A percentile compares a stretch with the other conserved stretches of the same genome.
Conservation (phyloP, 129 eudicot species). For the Lactuca saligna region DNA sequence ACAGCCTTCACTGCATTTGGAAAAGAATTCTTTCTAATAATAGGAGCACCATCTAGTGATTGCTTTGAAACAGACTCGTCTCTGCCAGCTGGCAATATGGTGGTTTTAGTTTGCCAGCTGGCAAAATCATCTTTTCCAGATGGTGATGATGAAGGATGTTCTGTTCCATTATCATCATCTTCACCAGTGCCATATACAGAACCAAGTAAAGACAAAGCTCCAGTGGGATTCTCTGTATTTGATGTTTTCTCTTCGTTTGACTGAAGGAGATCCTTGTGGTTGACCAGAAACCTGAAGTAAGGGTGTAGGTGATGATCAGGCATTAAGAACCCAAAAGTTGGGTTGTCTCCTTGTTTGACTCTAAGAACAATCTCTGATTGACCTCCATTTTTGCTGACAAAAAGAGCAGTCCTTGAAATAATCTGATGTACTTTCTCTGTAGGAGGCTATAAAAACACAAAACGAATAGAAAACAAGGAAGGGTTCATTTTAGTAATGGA, state of each 20-base stretch:
- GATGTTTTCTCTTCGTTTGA: constrained; percentile 41
- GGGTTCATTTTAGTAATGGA: constrained; percentile 21
- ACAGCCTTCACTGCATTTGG: constrained; percentile 42
- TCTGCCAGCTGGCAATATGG: constrained; percentile 29
- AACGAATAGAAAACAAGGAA: constrained; percentile 31
- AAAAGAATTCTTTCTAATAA: constrained; percentile 43
- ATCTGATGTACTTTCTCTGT: constrained; percentile 94
- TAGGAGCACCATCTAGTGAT: constrained; percentile 40
- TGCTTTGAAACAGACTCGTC: constrained; percentile 37
- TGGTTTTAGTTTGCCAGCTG: constrained; percentile 11
- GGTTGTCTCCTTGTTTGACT: constrained; percentile 98
- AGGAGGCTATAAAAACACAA: constrained; percentile 73
- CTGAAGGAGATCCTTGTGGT: constrained; percentile 60
- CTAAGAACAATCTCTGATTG: constrained; percentile 93
- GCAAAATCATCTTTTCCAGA: constrained; percentile 12
- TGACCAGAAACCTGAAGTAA: constrained; percentile 88
- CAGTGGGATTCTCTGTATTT: constrained; percentile 35
- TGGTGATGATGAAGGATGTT: constrained; percentile 31
- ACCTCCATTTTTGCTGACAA: constrained; percentile 95
- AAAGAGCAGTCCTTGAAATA: constrained; percentile 87
- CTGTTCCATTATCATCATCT: constrained; percentile 69
- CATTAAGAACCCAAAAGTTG: constrained; percentile 97
- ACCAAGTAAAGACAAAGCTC: constrained; percentile 92
- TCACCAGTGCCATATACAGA: constrained; percentile 88
- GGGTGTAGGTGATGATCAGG: constrained; percentile 90